Base-by-base conservation (phyloP, 768 basidiomycete genomes). In the Trametes coccinea region DNA sequence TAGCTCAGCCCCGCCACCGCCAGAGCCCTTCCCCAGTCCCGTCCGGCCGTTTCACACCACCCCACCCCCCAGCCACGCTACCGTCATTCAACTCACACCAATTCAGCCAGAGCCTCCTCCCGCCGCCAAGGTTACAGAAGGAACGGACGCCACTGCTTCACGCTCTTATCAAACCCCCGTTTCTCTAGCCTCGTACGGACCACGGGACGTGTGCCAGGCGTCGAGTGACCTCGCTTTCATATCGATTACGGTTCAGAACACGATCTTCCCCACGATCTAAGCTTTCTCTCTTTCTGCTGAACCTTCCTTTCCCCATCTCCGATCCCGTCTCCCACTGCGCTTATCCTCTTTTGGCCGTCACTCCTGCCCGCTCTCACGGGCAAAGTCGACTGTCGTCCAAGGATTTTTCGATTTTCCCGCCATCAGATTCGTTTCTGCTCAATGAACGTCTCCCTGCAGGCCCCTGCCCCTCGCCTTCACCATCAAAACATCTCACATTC, bases 241-340 rank as follows among this genome's bases (percentile, higher is more conserved):
- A 47, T 27, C 56, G 31, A 53, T 45, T 27, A n/a, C 46, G 40
- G 11, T 53, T 44, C 33, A 47, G 34, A 52, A 51, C 17, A 17
- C 46, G 58, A 64, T 64, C 63, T 64, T 40, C 40, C 40, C 34
- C 39, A 48, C 47, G 63, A 65, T 61, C 60, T 62, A 61, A 61
- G 58, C 58, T 59, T 45, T 41, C 17, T 37, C 60, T 43, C 31
- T 49, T 29, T 31, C 27, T 3, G 3, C 29, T 46, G 14, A 41
- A 17, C 34, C n/a, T 43, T 56, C 51, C 52, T 53, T 33, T 27
- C 43, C 58, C 46, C 54, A 63, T 60, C 65, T 55, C 64, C 65
- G 65, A 66, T 66, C 61, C 17, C 16, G 11, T 9, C 17, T 30
- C 34, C 56, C 9, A 48, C 53, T 43, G 22, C 37, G 59, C 65